Evolutionary conservation across 1,284 basidiomycete species (phyloP), one percentile per base, ranked within the genome.

Genomic region (Melampsora larici-populina): DNA sequence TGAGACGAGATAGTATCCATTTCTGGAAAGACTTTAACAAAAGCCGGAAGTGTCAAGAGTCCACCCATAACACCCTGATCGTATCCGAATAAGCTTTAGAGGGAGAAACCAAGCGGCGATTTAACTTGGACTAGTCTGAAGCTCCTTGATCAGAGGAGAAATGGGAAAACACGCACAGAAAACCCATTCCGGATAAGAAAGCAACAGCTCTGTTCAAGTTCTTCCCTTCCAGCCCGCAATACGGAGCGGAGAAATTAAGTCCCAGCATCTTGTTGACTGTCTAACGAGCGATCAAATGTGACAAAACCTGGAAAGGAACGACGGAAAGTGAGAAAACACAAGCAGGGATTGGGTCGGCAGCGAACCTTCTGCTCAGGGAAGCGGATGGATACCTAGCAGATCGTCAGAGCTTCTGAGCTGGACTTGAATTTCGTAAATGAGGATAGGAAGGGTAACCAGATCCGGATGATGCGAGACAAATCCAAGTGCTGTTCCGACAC

Each of bases 11-110:
- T 60, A 11, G 73, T 75, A 65, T 75, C 73, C 63, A 75, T 75
- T 62, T 75, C 64, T 24, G 73, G 73, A 31, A 75, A 75, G 21
- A 66, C 48, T 26, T 36, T 17, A 8, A 75, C 73, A 68, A 75
- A 75, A 26, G 64, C 55, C 5, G 73, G 73, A 26, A 75, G 73
- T 26, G 87, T 87, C 43, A 89, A 83, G 24, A 89, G 83, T 1
- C 88, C 87, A 58, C 87, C 88, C 88, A 89, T 89, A 46, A 89
- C 88, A 78, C 88, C 88, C 80, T 89, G 89, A 81, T 89, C 89
- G 84, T 89, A 89, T 86, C 88, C 88, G 81, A 89, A 89, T 15
- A 89, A 83, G 26, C 87, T 88, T 81, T 88, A 88, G 8, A 21
- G 31, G 7, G 11, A 17, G 17, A 70, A 5, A 9, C 8, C 1